phyloP scores from a whole-genome alignment of 805 yeast genomes.

The Metschnikowia henanensis region DNA sequence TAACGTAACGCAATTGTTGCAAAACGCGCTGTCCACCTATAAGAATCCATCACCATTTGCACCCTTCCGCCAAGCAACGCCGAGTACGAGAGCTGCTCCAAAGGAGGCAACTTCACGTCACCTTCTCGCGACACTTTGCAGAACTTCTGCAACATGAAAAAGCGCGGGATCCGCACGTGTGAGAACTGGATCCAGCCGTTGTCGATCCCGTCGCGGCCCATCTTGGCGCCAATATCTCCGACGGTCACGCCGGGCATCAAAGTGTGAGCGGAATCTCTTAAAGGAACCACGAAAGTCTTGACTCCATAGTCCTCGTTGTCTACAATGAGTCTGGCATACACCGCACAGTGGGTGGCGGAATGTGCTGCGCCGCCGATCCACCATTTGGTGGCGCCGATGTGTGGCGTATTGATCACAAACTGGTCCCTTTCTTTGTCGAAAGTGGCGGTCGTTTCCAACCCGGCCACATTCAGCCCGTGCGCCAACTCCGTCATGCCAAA shows the following conservation, averaged over 20 bases:
- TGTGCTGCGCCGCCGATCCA: constrained; percentile 27
- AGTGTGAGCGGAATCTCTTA: constrained; percentile 21
- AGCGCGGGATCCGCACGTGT: constrained; percentile 21
- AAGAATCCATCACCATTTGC: constrained; percentile 23
- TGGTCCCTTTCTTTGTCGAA: constrained; percentile 21
- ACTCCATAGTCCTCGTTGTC: constrained; percentile 24
- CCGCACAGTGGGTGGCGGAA: constrained; percentile 22
- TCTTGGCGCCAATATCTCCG: constrained; percentile 24
- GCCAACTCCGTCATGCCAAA: constrained; percentile 25
- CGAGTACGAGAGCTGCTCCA: constrained; percentile 22
- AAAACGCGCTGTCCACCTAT: constrained; percentile 19
- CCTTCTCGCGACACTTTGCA: constrained; percentile 20
- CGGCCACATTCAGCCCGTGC: constrained; percentile 24
- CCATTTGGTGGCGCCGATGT: constrained; percentile 26
- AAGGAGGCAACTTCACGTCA: constrained; percentile 19
- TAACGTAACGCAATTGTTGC: constrained; percentile 22
- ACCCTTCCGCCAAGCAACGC: constrained; percentile 24
- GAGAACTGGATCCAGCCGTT: constrained; percentile 26
- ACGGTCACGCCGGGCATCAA: constrained; percentile 23
- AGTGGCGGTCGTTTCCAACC: constrained; percentile 25
- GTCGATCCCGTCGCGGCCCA: constrained; percentile 25
- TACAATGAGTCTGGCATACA: constrained; percentile 21
- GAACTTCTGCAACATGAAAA: constrained; percentile 23
- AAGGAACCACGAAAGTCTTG: constrained; percentile 23
- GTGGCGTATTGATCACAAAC: constrained; percentile 23